Evolutionary conservation across 176 grass and related monocot genomes (phyloP), one percentile per base, ranked within the genome.

Genomic region (Bolboschoenus planiculmis): DNA sequence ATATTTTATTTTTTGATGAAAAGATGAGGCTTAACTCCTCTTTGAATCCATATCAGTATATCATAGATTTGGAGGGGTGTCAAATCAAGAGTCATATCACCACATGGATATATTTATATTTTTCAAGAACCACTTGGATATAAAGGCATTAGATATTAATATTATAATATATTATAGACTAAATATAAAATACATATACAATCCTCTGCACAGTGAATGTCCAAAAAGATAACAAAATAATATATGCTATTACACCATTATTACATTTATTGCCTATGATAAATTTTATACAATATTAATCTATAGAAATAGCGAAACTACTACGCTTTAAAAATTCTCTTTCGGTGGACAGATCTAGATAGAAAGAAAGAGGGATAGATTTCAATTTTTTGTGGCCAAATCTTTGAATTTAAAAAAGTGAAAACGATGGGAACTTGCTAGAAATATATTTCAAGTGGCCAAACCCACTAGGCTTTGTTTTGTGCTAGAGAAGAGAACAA

Each of bases 331-430:
- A 71, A 43, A 71, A 44, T 50, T 44, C 9, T 73, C 40, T 73
- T 76, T 76, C 71, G 71, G 71, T 9, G 23, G 23, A 46, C 40
- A 30, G 44, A 76, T 51, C 18, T 40, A 40, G 35, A 70, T 70
- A 18, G n/a, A n/a, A n/a, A 40, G 7, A 40, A 40, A 70, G 44
- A 50, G 71, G 43, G 44, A 51, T 44, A 51, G 0, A 50, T 48
- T 75, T 76, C 71, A 75, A n/a, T 51, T 15, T 16, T 76, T 33
- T 53, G 72, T 76, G 72, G 13, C 72, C 20, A 76, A 72, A 76
- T 76, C 46, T 77, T 76, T 77, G 72, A 77, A 51, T 33, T 30
- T 48, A 2, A 33, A 51, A 77, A 77, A 5, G 47, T 77, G 72
- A 77, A 77, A 77, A 77, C 72, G 72, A 53, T 77, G 44, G 72